Evolutionary conservation across 805 yeast genomes (phyloP), one percentile per base, ranked within the genome.

Genomic region (Monosporozyma servazzii): DNA sequence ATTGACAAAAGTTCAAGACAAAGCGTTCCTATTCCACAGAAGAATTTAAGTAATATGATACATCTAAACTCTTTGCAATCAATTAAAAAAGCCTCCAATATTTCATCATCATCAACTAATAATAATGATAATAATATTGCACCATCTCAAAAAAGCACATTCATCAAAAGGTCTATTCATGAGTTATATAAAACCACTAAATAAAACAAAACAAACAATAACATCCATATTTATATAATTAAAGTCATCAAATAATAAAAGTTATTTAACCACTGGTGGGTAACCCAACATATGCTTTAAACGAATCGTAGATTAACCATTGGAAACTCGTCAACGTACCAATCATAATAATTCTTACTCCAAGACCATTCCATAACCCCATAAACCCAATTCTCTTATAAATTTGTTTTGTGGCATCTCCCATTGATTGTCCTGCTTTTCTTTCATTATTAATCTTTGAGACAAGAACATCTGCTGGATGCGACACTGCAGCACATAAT

Each of bases 391-490:
- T 90, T 62, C 80, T 77, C 51, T 73, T 68, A 69, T 90, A 91
- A 62, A 91, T 90, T 63, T 93, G 23, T 54, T 70, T 60, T 42
- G 86, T 75, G 10, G 95, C 93, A 31, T 73, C 71, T 29, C 83
- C 82, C 61, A 79, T 75, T 5, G 84, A 64, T 72, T 89, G 96
- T 82, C 76, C 65, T 69, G 71, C 62, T 79, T 81, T 61, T 81
- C 89, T 54, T 37, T 64, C 68, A 50, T 84, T 77, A 67, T 88
- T 90, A 63, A 93, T 81, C 77, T 89, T 87, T 47, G 96, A 86
- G 25, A 91, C 98, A 96, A 93, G 84, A 33, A 91, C 97, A 70
- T 91, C 99, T n/a, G 98, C 98, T 20, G 99, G 99, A 69, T 93
- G 97, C 27, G 97, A 90, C 17, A 90, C 93, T 49, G 86, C 73